Evolutionary conservation across 495 filamentous ascomycete species (phyloP), one percentile per base, ranked within the genome.

Genomic region (Xylaria nigripes): DNA sequence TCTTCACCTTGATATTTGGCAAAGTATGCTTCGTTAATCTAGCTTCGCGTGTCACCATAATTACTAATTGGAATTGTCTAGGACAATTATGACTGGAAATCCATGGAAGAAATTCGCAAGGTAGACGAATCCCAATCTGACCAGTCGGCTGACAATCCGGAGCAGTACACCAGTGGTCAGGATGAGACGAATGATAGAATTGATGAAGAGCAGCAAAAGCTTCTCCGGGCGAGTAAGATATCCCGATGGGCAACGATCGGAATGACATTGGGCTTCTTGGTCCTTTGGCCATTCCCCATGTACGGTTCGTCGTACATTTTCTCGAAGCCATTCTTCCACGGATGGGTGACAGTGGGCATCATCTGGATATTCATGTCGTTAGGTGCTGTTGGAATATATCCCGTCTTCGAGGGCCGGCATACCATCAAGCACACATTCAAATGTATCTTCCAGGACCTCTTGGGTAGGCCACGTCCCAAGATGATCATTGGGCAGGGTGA

Each of bases 251-350:
- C 87, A 58, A 96, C 90, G 0, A 75, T 86, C 21, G 71, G 81
- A 60, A 77, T 95, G 74, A 90, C 90, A 0, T 54, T 96, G 0
- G 78, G 81, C 7, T 70, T 97, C 50, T 69, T 97, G 2, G 76
- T 97, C 19, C 78, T 96, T 45, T 97, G 92, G 92, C 92, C 92
- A 8, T 93, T 96, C 76, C 92, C 92, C 1, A 82, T 97, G 82
- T 97, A 94, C 64, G 92, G 89, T 7, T 76, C 76, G 6, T 81
- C 80, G 19, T 97, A 97, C 63, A 79, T 96, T 34, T 96, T 96
- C 73, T 86, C 81, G 66, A 90, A 89, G 73, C 77, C 79, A 43
- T 96, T 96, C 75, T 96, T 95, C 72, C 91, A 89, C 2, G 90
- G 91, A 30, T 96, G 90, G 90, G 82, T 95, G 16, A 73, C 79